A percentile compares a stretch with the other conserved stretches of the same genome.
phyloP scores from a whole-genome alignment of 1,284 basidiomycete species.

The Pseudozyma sp. region DNA sequence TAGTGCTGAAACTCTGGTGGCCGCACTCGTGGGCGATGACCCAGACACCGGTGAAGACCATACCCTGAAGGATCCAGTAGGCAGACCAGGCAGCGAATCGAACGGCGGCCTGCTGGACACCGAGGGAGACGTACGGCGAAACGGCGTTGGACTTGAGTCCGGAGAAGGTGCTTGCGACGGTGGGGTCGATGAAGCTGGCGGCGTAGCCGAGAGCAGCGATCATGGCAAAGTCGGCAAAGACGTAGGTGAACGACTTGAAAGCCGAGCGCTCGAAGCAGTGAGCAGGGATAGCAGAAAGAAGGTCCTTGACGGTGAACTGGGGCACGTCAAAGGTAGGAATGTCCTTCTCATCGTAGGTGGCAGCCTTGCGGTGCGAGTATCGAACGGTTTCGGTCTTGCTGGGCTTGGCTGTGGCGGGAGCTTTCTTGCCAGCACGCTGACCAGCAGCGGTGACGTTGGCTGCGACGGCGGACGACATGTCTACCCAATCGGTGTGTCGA shows the following conservation, averaged over 20 bases:
- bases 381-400: slow-evolving; percentile 37
- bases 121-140: slow-evolving; percentile 73
- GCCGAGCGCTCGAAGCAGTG: slow-evolving; percentile 95
- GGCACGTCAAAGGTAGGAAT: slow-evolving; percentile 76
- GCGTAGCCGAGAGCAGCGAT: slow-evolving; percentile 79
- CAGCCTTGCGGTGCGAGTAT: slow-evolving; percentile 64
- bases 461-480: slow-evolving; percentile 53
- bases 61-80: slow-evolving; percentile 85
- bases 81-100: slow-evolving; percentile 81
- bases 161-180: slow-evolving; percentile 54
- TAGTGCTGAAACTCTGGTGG: slow-evolving; percentile 96
- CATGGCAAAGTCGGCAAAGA: slow-evolving; percentile 81
- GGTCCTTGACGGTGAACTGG: slow-evolving; percentile 84
- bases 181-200: slow-evolving; percentile 77
- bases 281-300: slow-evolving; percentile 85
- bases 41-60: slow-evolving; percentile 93
- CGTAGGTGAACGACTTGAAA: slow-evolving; percentile 82
- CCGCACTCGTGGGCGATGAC: slow-evolving; percentile 80
- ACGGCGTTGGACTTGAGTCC: slow-evolving; percentile 42
- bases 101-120: slow-evolving; percentile 76
- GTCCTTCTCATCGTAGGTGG: slow-evolving; percentile 59
- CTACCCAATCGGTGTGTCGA: slow-evolving; percentile 7
- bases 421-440: slow-evolving; percentile 55
- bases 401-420: slow-evolving; percentile 31
- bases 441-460: slow-evolving; percentile 51